Evolutionary conservation across 192 early-diverging fungal species (phyloP), one percentile per base, ranked within the genome.

Genomic region (Coemansia sp.): DNA sequence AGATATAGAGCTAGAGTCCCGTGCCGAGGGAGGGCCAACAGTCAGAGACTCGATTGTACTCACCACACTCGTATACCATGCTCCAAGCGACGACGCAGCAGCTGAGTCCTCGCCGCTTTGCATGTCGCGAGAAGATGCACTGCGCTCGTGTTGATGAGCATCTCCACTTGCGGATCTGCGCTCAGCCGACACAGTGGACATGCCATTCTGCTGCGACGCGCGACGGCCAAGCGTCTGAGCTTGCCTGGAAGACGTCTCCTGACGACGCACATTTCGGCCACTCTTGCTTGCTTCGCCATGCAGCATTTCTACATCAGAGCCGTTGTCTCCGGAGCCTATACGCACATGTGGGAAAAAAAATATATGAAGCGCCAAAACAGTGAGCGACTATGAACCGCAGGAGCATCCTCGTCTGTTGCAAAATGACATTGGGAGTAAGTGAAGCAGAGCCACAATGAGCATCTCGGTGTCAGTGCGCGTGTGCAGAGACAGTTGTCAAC

Each of bases 191-290:
- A 71, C 33, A 29, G 44, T 38, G 62, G 62, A 46, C 63, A 71
- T 49, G 24, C 18, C 49, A 22, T 40, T 38, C 61, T 16, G 61
- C 24, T 63, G 40, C 34, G 63, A 52, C 46, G 69, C 47, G 42
- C 63, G 59, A 41, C 54, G 54, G 68, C 70, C 69, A 27, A 73
- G 64, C n/a, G 68, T 33, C 66, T 70, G 71, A 22, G 66, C 42
- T 20, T 63, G 38, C 5, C 24, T 34, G 18, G 55, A 24, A 24
- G 22, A 22, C n/a, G 61, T 20, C 61, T 63, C 38, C 61, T 63
- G 61, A 63, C 38, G 18, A 27, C 31, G 31, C 54, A 38, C 34
- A 16, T 57, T 22, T 27, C 40, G 52, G 24, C 22, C 18, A 29
- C 51, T 8, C 38, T 31, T 16, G 11, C 47, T 41, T 63, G 24